Evolutionary conservation across 108 stramenopile species (phyloP).

Genomic region (Skeletonema tropicum): DNA sequence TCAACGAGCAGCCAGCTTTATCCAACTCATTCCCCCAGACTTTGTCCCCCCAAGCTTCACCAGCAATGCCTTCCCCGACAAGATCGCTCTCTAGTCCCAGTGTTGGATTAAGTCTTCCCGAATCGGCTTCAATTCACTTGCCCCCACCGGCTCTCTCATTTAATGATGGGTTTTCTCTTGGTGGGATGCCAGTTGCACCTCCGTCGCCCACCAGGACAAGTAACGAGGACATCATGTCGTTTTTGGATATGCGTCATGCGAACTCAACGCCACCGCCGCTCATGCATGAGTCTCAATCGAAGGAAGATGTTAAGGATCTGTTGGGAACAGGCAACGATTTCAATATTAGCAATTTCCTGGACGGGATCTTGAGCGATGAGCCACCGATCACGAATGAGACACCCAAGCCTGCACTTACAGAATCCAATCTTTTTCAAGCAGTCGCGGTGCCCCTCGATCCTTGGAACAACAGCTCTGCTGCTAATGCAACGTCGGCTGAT

Average conservation of each 20-base stretch:
- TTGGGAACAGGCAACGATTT: constrained; percentile 35
- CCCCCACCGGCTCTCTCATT: background rate
- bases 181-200: background rate
- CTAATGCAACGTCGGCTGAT: background rate
- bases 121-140: constrained; percentile 7
- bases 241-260: background rate
- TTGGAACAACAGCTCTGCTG: constrained; percentile 26
- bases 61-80: constrained; percentile 18
- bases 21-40: constrained; percentile 21
- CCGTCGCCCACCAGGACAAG: background rate
- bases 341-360: constrained; percentile 42
- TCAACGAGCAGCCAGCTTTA: constrained; percentile 18
- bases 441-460: constrained; percentile 46
- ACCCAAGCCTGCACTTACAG: constrained; percentile 3
- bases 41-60: constrained; percentile 23
- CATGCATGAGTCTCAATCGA: background rate
- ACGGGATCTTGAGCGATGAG: constrained; percentile 43
- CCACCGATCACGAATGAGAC: constrained; percentile 2
- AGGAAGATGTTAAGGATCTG: constrained; percentile 28
- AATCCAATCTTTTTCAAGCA: constrained; percentile 21
- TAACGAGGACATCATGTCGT: constrained; percentile 5
- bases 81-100: constrained; percentile 5
- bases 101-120: background rate
- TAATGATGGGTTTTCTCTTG: background rate
- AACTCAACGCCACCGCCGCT: background rate